Evolutionary conservation across 1,284 basidiomycete genomes (phyloP).

Genomic region (Trametes hirsuta): DNA sequence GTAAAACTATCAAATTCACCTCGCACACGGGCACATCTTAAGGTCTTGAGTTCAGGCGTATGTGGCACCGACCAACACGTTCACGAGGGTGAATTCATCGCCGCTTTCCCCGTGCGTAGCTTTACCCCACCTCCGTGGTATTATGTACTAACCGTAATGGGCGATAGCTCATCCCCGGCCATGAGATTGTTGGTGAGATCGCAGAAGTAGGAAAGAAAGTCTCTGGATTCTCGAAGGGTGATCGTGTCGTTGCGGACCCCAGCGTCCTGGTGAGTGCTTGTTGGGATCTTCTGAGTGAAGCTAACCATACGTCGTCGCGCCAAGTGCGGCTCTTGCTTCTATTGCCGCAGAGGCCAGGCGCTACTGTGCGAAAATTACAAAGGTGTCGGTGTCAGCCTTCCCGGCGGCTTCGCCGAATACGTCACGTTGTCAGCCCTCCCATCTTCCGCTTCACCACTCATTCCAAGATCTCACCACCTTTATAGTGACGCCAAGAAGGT

Average conservation of each 20-base stretch:
- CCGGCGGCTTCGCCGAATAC: conserved; percentile 88
- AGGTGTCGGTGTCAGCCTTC: conserved; percentile 70
- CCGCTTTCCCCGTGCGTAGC: conserved; percentile 47
- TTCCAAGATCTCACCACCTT: neutral
- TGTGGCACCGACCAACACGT: conserved; percentile 57
- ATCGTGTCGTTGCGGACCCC: conserved; percentile 80
- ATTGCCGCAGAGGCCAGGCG: conserved; percentile 76
- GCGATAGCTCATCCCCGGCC: conserved; percentile 74
- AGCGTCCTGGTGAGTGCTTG: conserved; percentile 52
- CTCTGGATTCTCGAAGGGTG: conserved; percentile 67
- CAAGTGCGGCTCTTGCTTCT: conserved; percentile 82
- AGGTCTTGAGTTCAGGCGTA: conserved; percentile 5
- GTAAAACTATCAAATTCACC: neutral
- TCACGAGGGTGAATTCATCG: conserved; percentile 64
- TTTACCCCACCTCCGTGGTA: conserved; percentile 1
- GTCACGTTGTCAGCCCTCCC: conserved; percentile 62
- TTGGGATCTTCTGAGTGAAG: neutral
- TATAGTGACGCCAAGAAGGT: conserved; percentile 67
- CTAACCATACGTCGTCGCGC: neutral
- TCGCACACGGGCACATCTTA: neutral
- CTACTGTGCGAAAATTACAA: conserved; percentile 81
- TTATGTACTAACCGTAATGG: neutral
- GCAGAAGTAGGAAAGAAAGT: conserved; percentile 75
- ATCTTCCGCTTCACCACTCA: conserved; percentile 26
- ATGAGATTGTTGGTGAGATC: conserved; percentile 77